Evolutionary conservation across 352 stramenopile genomes (phyloP).

Genomic region (Albugo laibachii): DNA sequence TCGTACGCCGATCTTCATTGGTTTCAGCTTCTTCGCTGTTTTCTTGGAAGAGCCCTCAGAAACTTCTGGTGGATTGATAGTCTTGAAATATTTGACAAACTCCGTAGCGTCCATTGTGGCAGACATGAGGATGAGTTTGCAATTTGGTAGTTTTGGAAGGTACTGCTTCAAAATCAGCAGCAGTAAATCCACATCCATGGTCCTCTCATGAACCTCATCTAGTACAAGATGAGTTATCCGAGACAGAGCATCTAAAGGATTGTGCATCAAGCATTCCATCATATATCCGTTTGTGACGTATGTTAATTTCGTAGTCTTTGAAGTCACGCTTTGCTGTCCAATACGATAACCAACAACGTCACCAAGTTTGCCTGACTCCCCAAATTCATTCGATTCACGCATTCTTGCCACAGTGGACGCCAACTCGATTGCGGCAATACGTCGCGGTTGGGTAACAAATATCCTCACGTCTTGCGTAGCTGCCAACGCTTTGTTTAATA

Average conservation of each 20-base stretch:
- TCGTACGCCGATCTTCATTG: slow-evolving; percentile 69
- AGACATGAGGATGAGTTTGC: slow-evolving; percentile 91
- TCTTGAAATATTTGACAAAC: slow-evolving; percentile 66
- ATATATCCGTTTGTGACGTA: slow-evolving; percentile 97
- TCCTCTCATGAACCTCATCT: slow-evolving; percentile 90
- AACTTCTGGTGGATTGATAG: no score
- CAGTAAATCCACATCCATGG: slow-evolving; percentile 92
- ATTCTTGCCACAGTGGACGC: slow-evolving; percentile 86
- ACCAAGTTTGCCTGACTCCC: slow-evolving; percentile 28
- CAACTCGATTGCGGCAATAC: slow-evolving; percentile 83
- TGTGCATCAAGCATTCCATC: slow-evolving; percentile 85
- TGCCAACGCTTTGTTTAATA: slow-evolving; percentile 53
- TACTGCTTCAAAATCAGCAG: slow-evolving; percentile 80
- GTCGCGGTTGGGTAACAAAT: slow-evolving; percentile 88
- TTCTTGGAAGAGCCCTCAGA: no score
- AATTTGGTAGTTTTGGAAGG: slow-evolving; percentile 28
- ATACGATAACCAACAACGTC: slow-evolving; percentile 68
- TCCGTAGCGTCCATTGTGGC: slow-evolving; percentile 90
- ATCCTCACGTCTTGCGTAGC: slow-evolving; percentile 66
- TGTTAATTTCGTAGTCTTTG: slow-evolving; percentile 82
- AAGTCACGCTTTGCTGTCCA: slow-evolving; percentile 81
- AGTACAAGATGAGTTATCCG: slow-evolving; percentile 90
- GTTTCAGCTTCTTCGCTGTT: slow-evolving; percentile 9
- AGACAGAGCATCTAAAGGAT: slow-evolving; percentile 58
- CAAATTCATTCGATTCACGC: slow-evolving; percentile 28